Evolutionary conservation across 2,329 filamentous ascomycete genomes (phyloP).

Genomic region (Fusarium tupiense): DNA sequence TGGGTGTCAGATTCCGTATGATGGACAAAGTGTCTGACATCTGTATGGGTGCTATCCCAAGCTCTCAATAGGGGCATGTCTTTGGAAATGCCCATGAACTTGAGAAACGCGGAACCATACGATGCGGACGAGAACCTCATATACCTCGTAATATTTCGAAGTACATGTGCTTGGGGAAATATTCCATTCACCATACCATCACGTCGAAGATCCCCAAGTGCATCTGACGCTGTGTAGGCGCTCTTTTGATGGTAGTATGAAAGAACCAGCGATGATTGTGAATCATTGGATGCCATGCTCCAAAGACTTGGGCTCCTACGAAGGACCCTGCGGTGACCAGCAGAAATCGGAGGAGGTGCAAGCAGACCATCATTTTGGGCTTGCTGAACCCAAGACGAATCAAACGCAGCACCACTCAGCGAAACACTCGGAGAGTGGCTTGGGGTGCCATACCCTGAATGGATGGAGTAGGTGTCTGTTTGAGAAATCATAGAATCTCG

Average conservation of each 20-base stretch:
- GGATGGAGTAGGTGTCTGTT: constrained; percentile 64
- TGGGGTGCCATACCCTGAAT: constrained; percentile 55
- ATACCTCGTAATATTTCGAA: constrained; percentile 71
- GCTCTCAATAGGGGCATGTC: constrained; percentile 55
- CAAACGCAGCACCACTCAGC: constrained; percentile 39
- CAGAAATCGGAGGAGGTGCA: constrained; percentile 34
- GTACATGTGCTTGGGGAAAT: constrained; percentile 68
- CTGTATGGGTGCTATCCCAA: constrained; percentile 63
- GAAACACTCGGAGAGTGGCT: constrained; percentile 56
- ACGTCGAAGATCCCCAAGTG: constrained; percentile 58
- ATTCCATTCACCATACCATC: constrained; percentile 66
- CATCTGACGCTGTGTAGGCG: constrained; percentile 59
- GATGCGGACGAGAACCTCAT: constrained; percentile 74
- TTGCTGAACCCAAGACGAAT: constrained; percentile 35
- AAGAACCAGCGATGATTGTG: constrained; percentile 63
- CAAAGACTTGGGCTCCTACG: constrained; percentile 65
- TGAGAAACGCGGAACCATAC: constrained; percentile 71
- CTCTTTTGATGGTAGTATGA: constrained; percentile 60
- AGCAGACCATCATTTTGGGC: constrained; percentile 22
- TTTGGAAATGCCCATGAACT: constrained; percentile 69
- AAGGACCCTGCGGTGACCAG: constrained; percentile 38
- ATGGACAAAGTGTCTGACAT: constrained; percentile 70
- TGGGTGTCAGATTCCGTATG: constrained; percentile 68
- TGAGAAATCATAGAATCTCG: constrained; percentile 66
- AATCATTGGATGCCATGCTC: constrained; percentile 66